Conservation (phyloP, 2,329 filamentous ascomycete species). For the Epicoccum sorghinum region DNA sequence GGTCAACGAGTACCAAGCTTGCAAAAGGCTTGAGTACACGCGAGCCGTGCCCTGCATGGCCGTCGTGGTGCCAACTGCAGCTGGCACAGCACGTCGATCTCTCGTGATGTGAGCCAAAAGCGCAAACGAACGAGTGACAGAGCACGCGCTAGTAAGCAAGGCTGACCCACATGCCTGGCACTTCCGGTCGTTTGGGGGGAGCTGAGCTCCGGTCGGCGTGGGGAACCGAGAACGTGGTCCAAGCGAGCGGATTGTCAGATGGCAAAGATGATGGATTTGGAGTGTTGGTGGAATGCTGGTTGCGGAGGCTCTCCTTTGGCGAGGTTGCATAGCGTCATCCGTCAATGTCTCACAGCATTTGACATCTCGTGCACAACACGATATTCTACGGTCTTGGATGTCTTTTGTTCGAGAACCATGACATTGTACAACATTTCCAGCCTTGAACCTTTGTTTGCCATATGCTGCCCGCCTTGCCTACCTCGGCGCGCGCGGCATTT, state of each 20-base stretch:
- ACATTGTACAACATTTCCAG: background rate
- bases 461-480: background rate
- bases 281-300: background rate
- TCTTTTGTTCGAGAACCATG: background rate
- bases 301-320: background rate
- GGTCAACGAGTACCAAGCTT: constrained; percentile 2
- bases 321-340: constrained; percentile 5
- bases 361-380: constrained; percentile 1
- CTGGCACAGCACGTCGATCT: constrained; percentile 5
- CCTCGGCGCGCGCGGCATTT: too few relatives aligned
- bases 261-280: constrained; percentile 1
- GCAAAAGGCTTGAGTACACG: constrained; percentile 2
- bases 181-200: background rate
- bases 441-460: background rate
- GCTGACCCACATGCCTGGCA: constrained; percentile 3
- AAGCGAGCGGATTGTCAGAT: constrained; percentile 8
- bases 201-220: constrained; percentile 13
- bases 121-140: background rate
- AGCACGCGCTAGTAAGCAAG: constrained; percentile 4
- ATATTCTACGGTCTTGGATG: background rate
- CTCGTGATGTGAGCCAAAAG: constrained; percentile 3
- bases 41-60: background rate
- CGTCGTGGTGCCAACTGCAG: constrained; percentile 3
- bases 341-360: constrained; percentile 3
- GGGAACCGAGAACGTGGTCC: constrained; percentile 11